phyloP scores from a whole-genome alignment of 371 early-diverging fungal species.

The Mucor irregularis region DNA sequence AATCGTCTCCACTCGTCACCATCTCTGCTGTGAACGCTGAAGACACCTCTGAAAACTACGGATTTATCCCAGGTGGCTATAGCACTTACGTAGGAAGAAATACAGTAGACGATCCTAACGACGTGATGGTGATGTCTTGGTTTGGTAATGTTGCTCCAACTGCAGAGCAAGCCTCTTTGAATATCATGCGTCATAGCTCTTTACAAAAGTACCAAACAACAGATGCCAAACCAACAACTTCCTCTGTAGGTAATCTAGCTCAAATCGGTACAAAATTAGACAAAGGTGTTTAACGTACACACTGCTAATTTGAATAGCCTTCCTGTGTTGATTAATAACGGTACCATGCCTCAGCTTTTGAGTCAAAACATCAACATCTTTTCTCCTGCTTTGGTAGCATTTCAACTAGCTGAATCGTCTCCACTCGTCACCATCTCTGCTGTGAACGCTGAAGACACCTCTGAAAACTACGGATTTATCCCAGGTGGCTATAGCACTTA shows the following conservation, averaged over 20 bases:
- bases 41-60: constrained; percentile 11
- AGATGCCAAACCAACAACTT: too few species aligned
- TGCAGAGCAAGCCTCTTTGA: constrained; percentile 22
- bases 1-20: constrained; percentile 27
- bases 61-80: constrained; percentile 41
- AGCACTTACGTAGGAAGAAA: constrained; percentile 32
- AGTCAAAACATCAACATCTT: not conserved
- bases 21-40: constrained; percentile 29
- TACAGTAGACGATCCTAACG: constrained; percentile 19
- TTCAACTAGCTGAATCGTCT: constrained; percentile 33
- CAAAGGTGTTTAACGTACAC: not conserved
- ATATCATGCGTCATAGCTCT: not conserved
- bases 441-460: constrained; percentile 21
- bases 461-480: constrained; percentile 22
- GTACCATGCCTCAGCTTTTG: constrained; percentile 31
- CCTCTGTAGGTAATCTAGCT: too few species aligned
- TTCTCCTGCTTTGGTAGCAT: constrained; percentile 19
- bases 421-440: constrained; percentile 26
- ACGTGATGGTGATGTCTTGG: constrained; percentile 32
- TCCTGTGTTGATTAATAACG: constrained; percentile 37
- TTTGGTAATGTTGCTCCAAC: constrained; percentile 31
- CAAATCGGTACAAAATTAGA: not conserved
- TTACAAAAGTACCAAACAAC: too few species aligned
- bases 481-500: constrained; percentile 38
- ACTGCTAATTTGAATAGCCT: constrained; percentile 25